Base-by-base conservation (phyloP, 2,329 filamentous ascomycete genomes). In the Mollisia scopiformis region DNA sequence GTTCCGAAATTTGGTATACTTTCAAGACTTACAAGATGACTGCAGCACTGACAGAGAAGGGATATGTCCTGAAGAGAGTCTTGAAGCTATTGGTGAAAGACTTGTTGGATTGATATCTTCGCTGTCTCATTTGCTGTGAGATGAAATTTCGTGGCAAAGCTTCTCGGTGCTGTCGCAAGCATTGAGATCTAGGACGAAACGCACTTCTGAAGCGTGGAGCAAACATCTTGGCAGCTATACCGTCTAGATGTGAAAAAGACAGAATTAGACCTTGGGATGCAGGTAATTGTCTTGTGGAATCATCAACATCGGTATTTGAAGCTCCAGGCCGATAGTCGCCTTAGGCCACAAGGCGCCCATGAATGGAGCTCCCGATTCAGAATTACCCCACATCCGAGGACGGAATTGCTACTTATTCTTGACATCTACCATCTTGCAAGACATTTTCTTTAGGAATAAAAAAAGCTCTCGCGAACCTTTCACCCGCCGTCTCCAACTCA, bases 41-140 rank as follows among this genome's bases (percentile, higher is more conserved):
- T 30, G 70, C 72, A 25, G 62, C 57, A n/a, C 68, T 65, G 19
- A 73, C 65, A 35, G 68, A 69, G 57, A 67, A 69, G 25, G 72
- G 72, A 39, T 74, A 55, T 1, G 62, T 61, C 57, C 55, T 66
- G 35, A 69, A 74, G 31, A 74, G 56, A 30, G 54, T 49, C 58
- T 66, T 71, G 8, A 62, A 62, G 41, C 62, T 62, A 28, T 49
- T 56, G n/a, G 27, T 31, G 39, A 65, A 61, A 1, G 65, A 47
- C 21, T 30, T 35, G 11, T 57, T 66, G 13, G 67, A 70, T 63
- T 69, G 66, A 46, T 62, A 58, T 63, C 71, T 65, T 52, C 66
- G 64, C 58, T 71, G 71, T 41, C 64, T 62, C 57, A 68, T 65
- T 41, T 66, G 68, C 23, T 62, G 55, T 49, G 62, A 59, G 62